Percentiles rank a stretch among this genome's conserved stretches.
Conservation (phyloP, 2,329 filamentous ascomycete genomes). For the Paecilomyces dactylethromorphus region DNA sequence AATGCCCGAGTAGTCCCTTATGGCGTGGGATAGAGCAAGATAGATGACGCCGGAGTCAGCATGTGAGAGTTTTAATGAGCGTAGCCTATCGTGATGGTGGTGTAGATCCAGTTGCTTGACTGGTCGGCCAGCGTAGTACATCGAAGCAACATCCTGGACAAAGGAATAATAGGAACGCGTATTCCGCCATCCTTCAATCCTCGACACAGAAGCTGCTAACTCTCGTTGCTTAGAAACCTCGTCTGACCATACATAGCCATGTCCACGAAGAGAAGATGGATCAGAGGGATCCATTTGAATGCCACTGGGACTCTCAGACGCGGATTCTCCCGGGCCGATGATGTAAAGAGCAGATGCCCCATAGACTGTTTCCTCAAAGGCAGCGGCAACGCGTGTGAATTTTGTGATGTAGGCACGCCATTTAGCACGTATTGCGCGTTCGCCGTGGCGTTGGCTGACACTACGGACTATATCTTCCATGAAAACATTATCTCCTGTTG, state of each 20-base stretch:
- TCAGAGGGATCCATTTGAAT: conserved; percentile 27
- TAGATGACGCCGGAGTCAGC: conserved; percentile 79
- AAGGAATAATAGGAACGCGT: conserved; percentile 94
- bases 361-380: conserved; percentile 93
- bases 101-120: conserved; percentile 60
- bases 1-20: conserved; percentile 76
- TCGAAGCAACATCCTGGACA: conserved; percentile 60
- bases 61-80: conserved; percentile 70
- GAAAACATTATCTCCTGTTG: conserved; percentile 81
- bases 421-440: conserved; percentile 83
- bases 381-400: conserved; percentile 85
- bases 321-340: conserved; percentile 66
- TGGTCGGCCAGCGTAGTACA: conserved; percentile 30
- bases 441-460: conserved; percentile 78
- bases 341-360: conserved; percentile 78
- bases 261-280: conserved; percentile 60
- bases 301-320: conserved; percentile 44
- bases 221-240: conserved; percentile 75
- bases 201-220: conserved; percentile 80
- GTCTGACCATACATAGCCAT: conserved; percentile 93
- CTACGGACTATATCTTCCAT: conserved; percentile 80
- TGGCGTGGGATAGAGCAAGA: conserved; percentile 66
- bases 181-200: conserved; percentile 95
- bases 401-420: conserved; percentile 93
- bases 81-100: conserved; percentile 86